Base-by-base conservation (phyloP, 148 eudicot species). In the Rhododendron vialii region DNA sequence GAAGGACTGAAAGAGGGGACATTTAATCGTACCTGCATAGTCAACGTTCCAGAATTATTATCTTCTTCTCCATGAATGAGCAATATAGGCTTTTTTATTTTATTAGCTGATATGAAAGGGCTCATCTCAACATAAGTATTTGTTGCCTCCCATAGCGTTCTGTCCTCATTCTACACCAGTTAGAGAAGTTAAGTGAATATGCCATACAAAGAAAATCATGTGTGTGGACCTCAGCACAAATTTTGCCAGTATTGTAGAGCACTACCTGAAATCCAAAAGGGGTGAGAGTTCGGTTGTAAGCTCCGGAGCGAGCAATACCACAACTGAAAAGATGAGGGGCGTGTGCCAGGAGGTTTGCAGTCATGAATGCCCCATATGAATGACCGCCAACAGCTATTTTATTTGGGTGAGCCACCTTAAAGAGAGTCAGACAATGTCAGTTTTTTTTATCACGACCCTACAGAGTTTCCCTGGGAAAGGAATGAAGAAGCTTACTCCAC, bases 331-430 rank as follows among this genome's bases (percentile, higher is more conserved):
- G 99, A 91, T 95, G 98, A 85, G 99, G 94, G 78, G 99, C 99
- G 80, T 96, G 99, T 79, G 99, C 98, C 79, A 96, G 88, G 88
- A 96, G 98, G 90, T 96, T 96, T 79, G 98, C 99, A 74, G 99
- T 92, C 99, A 96, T 96, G 92, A 96, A 96, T 82, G 99, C 99
- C 85, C 99, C 99, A 88, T 96, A 96, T 73, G 99, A 96, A 90
- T 96, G 99, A 88, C 99, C 99, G 59, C 99, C 99, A 85, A 96
- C 87, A 82, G 99, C 99, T 86, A 96, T 94, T 90, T 94, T 96
- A 91, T 88, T 82, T 24, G 98, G 99, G 90, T 96, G 94, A 87
- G 98, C 98, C 92, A 96, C 99, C 99, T 96, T 35, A 48, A 89
- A 89, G 65, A 57, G 48, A 69, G 83, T 12, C 41, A 76, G 8